A percentile compares a stretch with the other conserved stretches of the same genome.
These are phyloP conservation scores for Vaccinium macrocarpon DNA, from an alignment of 148 eudicot genomes.

Conservation along the genomic window DNA sequence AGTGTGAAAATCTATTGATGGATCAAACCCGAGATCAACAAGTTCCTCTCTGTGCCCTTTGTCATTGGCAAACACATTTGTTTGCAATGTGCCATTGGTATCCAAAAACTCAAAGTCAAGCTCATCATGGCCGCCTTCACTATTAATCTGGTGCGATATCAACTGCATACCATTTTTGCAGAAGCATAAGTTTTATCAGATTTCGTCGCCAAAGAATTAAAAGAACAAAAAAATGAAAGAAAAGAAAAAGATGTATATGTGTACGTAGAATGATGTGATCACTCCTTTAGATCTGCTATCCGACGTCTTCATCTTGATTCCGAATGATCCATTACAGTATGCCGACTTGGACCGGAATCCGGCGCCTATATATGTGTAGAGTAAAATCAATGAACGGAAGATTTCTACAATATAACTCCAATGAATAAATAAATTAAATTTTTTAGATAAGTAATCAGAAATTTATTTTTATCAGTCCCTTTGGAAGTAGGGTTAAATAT, in stretches of 20 bases:
- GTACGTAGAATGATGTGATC: slow-evolving; percentile 54
- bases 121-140: slow-evolving; percentile 31
- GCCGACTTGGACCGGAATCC: slow-evolving; percentile 47
- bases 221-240: background rate
- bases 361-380: slow-evolving; percentile 28
- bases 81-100: slow-evolving; percentile 38
- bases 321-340: slow-evolving; percentile 52
- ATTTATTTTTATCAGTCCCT: no score
- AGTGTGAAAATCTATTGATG: background rate
- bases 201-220: background rate
- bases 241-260: background rate
- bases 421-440: background rate
- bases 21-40: background rate
- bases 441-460: no score
- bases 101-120: slow-evolving; percentile 56
- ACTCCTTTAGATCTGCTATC: slow-evolving; percentile 46
- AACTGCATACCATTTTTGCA: slow-evolving; percentile 30
- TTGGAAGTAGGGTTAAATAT: no score
- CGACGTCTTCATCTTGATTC: slow-evolving; percentile 46
- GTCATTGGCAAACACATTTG: slow-evolving; percentile 34
- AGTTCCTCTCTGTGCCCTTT: background rate
- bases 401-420: background rate
- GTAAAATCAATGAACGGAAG: background rate
- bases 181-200: background rate
- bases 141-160: slow-evolving; percentile 14